phyloP scores from a whole-genome alignment of 208 protist genomes.

The Sergeia podlipaevii region DNA sequence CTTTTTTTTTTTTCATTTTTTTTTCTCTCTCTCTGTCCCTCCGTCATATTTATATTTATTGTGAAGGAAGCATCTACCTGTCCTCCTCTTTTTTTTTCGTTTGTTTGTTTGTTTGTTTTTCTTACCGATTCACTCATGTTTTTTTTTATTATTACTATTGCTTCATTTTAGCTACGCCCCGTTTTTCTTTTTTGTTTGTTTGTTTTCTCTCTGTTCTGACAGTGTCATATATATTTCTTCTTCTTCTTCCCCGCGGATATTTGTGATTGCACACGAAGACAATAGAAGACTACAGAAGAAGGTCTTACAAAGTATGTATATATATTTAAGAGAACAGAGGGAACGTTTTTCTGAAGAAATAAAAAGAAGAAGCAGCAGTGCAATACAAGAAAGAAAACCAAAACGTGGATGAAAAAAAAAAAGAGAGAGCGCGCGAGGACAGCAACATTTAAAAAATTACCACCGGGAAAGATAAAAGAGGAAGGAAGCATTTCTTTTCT shows the following conservation, averaged over 20 bases:
- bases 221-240: too few relatives aligned
- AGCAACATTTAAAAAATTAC: too few relatives aligned
- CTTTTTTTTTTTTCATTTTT: slow-evolving; percentile 3
- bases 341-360: neutral
- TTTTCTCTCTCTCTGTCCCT: too few relatives aligned
- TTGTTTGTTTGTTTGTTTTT: neutral
- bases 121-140: neutral
- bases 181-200: slow-evolving; percentile 4
- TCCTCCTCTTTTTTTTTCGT: neutral
- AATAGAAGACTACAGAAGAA: too few relatives aligned
- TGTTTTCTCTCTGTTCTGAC: neutral
- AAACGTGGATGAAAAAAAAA: neutral
- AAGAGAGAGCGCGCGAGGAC: too few relatives aligned
- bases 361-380: neutral
- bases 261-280: too few relatives aligned
- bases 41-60: too few relatives aligned
- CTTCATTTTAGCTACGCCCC: neutral
- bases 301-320: neutral
- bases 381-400: neutral
- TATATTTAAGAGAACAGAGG: slow-evolving; percentile 5
- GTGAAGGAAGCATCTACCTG: too few relatives aligned
- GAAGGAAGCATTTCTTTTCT: slow-evolving; percentile 2
- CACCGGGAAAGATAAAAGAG: too few relatives aligned
- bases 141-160: too few relatives aligned
- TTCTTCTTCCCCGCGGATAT: too few relatives aligned